Percentiles rank a stretch among this genome's conserved stretches.
These are phyloP conservation scores for Rubus idaeus DNA, from an alignment of 306 rosid genomes.

Conservation along the genomic window DNA sequence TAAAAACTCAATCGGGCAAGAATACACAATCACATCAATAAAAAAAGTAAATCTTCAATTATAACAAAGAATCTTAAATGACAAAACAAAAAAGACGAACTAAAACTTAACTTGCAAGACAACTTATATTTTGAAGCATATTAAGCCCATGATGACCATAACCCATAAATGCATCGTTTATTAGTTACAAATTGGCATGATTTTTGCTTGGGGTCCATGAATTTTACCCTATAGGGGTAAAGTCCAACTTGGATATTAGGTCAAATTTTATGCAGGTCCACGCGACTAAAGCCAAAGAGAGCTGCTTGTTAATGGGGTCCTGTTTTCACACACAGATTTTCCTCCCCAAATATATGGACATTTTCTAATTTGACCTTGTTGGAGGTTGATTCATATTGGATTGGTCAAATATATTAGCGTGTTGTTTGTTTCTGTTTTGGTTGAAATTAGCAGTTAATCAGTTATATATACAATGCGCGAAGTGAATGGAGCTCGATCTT, in stretches of 20 bases:
- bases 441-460: neutral
- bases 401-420: neutral
- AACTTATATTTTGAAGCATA: neutral
- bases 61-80: neutral
- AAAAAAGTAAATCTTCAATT: neutral
- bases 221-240: no score
- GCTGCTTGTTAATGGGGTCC: neutral
- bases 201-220: no score
- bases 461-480: neutral
- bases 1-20: neutral
- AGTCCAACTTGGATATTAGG: neutral
- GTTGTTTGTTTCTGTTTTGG: neutral
- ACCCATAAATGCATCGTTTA: no score
- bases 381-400: neutral
- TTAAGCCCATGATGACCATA: no score
- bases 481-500: neutral
- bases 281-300: neutral
- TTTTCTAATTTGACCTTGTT: neutral
- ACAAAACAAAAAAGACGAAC: neutral
- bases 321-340: no score
- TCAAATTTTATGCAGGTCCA: neutral
- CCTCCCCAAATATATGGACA: no score
- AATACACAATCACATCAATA: neutral
- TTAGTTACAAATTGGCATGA: no score
- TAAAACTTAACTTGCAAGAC: neutral